Base-by-base conservation (phyloP, 495 filamentous ascomycete species). In the Daldinia bambusicola region DNA sequence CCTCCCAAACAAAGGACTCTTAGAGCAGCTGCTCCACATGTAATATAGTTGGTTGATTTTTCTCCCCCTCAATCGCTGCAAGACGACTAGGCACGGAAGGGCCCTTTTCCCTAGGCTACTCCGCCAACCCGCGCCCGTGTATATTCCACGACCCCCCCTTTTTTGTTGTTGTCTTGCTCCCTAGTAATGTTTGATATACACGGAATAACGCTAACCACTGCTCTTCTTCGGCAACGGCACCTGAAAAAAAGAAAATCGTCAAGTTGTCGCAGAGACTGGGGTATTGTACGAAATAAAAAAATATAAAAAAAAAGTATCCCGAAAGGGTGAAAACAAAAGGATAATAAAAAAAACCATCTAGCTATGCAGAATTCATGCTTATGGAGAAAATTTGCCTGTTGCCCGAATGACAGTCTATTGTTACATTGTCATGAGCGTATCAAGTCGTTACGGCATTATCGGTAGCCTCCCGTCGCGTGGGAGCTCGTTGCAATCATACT, bases 401-500 rank as follows among this genome's bases (percentile, higher is more conserved):
- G 70, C 61, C 70, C 65, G 26, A 58, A 65, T 67, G 70, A 66
- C 65, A 59, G 38, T 72, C 61, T 72, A 72, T 71, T 71, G 45
- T 67, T 75, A 75, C 74, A 74, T 68, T 48, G 68, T 77, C 70
- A 70, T 77, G 65, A 72, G 70, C 65, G 38, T 71, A 60, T 75
- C 61, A 62, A 66, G 63, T 77, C 65, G 57, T 70, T 63, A 53
- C 64, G 59, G 66, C 64, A 37, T 68, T 70, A 66, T 55, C 63
- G 61, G 63, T 72, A 75, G 55, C 65, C 60, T 48, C 71, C 64
- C 41, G 67, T 63, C 40, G 58, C 63, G 30, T 64, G 69, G 14
- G 75, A 75, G 31, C 73, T 67, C 32, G 72, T 76, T 18, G 80
- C 70, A 52, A 82, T 80, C 36, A 74, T 75, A 38, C 75, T 81